A percentile compares a stretch with the other conserved stretches of the same genome.
Evolutionary conservation across 345 rosid genomes (phyloP).

Genomic region (Populus deltoides): DNA sequence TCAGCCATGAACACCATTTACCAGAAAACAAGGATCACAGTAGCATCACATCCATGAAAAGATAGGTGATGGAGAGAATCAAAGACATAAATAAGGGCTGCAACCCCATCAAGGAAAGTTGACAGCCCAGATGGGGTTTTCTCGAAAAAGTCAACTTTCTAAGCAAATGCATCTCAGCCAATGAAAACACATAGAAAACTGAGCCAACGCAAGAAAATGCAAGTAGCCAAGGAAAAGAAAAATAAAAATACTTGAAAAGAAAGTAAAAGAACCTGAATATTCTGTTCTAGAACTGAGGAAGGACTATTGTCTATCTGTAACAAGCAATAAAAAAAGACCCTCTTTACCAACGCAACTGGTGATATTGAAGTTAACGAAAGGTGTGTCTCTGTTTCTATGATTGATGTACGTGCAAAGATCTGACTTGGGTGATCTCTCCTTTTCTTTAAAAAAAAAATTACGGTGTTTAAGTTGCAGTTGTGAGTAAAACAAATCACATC

Average conservation of each 20-base stretch:
- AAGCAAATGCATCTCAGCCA: neutral
- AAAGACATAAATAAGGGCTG: constrained; percentile 4
- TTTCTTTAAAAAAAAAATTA: too few species aligned
- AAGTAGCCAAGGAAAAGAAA: neutral
- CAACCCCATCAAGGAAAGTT: neutral
- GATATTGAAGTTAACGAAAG: constrained; percentile 13
- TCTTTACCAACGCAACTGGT: neutral
- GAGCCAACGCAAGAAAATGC: neutral
- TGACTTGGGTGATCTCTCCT: neutral
- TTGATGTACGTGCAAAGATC: constrained; percentile 1
- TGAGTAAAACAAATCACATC: too few species aligned
- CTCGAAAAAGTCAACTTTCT: constrained; percentile 32
- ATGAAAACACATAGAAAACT: constrained; percentile 3
- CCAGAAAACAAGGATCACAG: constrained; percentile 2
- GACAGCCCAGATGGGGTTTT: constrained; percentile 20
- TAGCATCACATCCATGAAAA: neutral
- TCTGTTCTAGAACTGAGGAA: constrained; percentile 10
- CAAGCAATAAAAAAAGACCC: neutral
- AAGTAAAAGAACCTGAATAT: constrained; percentile 17
- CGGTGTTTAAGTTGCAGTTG: too few species aligned
- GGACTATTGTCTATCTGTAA: neutral
- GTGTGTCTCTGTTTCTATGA: neutral
- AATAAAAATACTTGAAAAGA: neutral
- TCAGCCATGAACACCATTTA: neutral
- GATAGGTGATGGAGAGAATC: neutral